These are phyloP conservation scores for Rhinocladiella mackenziei DNA, from an alignment of 2,329 filamentous ascomycete genomes.

Conservation along the genomic window DNA sequence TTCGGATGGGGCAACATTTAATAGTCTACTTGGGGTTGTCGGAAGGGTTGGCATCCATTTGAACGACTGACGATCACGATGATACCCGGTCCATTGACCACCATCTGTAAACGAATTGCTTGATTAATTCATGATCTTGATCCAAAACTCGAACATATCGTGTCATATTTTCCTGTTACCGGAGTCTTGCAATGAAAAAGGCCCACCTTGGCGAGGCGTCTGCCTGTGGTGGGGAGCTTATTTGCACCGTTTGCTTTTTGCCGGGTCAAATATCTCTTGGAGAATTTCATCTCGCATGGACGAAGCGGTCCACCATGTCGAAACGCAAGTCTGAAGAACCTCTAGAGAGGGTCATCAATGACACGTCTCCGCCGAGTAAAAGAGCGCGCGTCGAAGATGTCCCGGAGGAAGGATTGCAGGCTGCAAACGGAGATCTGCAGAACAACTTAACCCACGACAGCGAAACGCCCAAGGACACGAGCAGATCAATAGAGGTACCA, in stretches of 20 bases:
- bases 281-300: no score
- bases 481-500: slow-evolving; percentile 4
- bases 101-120: neutral
- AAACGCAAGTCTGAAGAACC: slow-evolving; percentile 46
- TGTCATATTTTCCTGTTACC: no score
- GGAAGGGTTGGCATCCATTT: neutral
- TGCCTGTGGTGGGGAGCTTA: no score
- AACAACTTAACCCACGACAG: neutral
- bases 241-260: no score
- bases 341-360: slow-evolving; percentile 36
- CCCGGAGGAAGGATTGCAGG: slow-evolving; percentile 25
- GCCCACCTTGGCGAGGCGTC: no score
- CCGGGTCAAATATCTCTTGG: no score
- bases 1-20: slow-evolving; percentile 25
- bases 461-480: slow-evolving; percentile 3
- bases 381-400: slow-evolving; percentile 42
- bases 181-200: no score
- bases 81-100: slow-evolving; percentile 3
- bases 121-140: neutral
- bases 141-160: no score
- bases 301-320: slow-evolving; percentile 37
- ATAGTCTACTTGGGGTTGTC: neutral
- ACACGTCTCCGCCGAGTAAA: slow-evolving; percentile 44
- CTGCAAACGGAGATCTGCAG: neutral
- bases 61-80: neutral